Evolutionary conservation across 208 protist species (phyloP).

Genomic region (Phytomonas sp.): DNA sequence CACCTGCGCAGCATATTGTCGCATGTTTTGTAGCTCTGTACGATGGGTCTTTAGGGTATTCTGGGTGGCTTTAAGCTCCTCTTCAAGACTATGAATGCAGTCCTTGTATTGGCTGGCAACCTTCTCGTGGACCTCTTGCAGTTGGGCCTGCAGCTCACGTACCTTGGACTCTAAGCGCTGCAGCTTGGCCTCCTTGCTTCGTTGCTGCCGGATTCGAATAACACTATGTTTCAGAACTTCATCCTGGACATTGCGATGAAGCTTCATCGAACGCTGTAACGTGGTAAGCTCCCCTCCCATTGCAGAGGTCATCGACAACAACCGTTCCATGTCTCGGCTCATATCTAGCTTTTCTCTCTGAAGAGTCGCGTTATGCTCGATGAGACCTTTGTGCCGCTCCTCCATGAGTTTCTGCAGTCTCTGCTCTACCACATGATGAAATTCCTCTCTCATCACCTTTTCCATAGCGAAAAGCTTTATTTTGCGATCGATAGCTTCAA

Average conservation of each 20-base stretch:
- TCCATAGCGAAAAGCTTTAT: constrained; percentile 72
- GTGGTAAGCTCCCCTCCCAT: constrained; percentile 36
- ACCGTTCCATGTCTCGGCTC: constrained; percentile 53
- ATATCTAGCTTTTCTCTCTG: constrained; percentile 43
- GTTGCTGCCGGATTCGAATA: constrained; percentile 24
- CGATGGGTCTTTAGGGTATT: constrained; percentile 33
- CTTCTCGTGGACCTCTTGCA: constrained; percentile 18
- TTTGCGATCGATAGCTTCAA: constrained; percentile 77
- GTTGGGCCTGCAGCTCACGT: constrained; percentile 28
- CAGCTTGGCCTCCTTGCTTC: constrained; percentile 39
- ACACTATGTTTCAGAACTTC: constrained; percentile 51
- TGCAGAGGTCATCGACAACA: constrained; percentile 44
- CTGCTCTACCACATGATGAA: constrained; percentile 39
- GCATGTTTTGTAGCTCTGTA: constrained; percentile 41
- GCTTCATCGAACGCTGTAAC: constrained; percentile 30
- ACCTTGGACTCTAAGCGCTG: constrained; percentile 47
- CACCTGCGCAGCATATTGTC: constrained; percentile 35
- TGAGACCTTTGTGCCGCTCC: constrained; percentile 25
- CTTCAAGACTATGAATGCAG: constrained; percentile 30
- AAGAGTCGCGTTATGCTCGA: constrained; percentile 37
- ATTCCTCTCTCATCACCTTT: constrained; percentile 54
- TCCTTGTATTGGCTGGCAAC: constrained; percentile 27
- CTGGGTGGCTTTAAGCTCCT: constrained; percentile 35
- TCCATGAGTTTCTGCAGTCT: constrained; percentile 38
- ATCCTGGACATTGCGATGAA: constrained; percentile 47